Evolutionary conservation across 2,329 filamentous ascomycete genomes (phyloP).

Genomic region (Pseudogymnoascus sp.): DNA sequence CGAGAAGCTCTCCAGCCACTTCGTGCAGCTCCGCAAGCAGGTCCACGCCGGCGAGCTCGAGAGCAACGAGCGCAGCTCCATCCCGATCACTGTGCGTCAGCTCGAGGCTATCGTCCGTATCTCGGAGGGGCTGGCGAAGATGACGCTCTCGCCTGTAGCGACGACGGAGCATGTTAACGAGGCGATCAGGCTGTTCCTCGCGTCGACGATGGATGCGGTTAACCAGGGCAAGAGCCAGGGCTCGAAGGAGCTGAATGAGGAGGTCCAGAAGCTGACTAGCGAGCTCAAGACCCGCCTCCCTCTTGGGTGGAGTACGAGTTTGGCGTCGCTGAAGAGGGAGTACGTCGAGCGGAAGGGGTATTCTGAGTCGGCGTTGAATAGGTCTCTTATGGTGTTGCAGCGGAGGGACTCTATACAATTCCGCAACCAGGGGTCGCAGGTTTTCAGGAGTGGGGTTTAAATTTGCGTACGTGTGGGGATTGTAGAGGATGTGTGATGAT

Average conservation of each 20-base stretch:
- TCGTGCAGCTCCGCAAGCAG: constrained; percentile 90
- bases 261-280: constrained; percentile 77
- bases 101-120: constrained; percentile 96
- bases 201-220: constrained; percentile 95
- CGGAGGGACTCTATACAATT: constrained; percentile 80
- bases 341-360: constrained; percentile 90
- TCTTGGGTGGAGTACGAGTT: constrained; percentile 89
- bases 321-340: constrained; percentile 78
- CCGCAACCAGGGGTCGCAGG: constrained; percentile 65
- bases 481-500: background rate
- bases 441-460: constrained; percentile 64
- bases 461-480: background rate
- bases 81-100: constrained; percentile 95
- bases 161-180: constrained; percentile 92
- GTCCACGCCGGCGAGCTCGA: constrained; percentile 87
- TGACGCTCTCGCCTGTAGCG: constrained; percentile 76
- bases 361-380: constrained; percentile 75
- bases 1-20: constrained; percentile 94
- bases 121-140: constrained; percentile 88
- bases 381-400: constrained; percentile 79
- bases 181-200: constrained; percentile 92
- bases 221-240: constrained; percentile 79
- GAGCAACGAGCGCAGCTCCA: constrained; percentile 81
- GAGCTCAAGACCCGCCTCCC: constrained; percentile 81
- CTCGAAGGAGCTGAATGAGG: constrained; percentile 83